phyloP scores from a whole-genome alignment of 331 rosid genomes.

The Pyracantha coccinea region DNA sequence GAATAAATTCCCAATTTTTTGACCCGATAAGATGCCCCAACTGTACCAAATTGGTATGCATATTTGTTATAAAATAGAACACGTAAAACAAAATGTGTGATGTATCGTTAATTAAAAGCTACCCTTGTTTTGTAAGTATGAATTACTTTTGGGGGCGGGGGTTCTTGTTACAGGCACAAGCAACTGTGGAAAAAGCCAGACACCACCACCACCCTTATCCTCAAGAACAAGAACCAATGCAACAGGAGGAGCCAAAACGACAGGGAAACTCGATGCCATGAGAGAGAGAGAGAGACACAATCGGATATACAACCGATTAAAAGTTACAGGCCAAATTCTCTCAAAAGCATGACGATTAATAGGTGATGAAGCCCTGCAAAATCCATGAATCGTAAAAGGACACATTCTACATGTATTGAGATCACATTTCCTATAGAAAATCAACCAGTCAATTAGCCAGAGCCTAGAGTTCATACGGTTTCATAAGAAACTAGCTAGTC shows the following conservation, averaged over 20 bases:
- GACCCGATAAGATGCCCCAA: not conserved
- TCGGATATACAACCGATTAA: not conserved
- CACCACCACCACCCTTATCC: not conserved
- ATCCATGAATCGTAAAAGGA: not conserved
- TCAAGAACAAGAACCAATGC: not conserved
- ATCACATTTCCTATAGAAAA: not conserved
- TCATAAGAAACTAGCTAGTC: slow-evolving; percentile 18
- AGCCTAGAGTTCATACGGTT: not conserved
- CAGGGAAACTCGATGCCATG: not conserved
- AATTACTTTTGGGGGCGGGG: not conserved
- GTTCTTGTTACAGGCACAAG: not conserved
- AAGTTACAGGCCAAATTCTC: not conserved
- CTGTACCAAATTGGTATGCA: too few species aligned
- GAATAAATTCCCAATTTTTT: not conserved
- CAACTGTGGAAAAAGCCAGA: not conserved
- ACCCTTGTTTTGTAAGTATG: too few species aligned
- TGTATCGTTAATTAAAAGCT: too few species aligned
- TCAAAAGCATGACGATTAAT: not conserved
- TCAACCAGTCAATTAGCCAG: not conserved
- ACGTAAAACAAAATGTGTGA: too few species aligned
- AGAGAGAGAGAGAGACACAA: not conserved
- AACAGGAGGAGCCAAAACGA: not conserved
- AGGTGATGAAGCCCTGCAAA: not conserved
- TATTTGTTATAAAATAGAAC: too few species aligned
- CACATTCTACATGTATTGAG: not conserved